A percentile compares a stretch with the other conserved stretches of the same genome.
Evolutionary conservation across 208 protist species (phyloP).

Genomic region (Wallacemonas rigidus): DNA sequence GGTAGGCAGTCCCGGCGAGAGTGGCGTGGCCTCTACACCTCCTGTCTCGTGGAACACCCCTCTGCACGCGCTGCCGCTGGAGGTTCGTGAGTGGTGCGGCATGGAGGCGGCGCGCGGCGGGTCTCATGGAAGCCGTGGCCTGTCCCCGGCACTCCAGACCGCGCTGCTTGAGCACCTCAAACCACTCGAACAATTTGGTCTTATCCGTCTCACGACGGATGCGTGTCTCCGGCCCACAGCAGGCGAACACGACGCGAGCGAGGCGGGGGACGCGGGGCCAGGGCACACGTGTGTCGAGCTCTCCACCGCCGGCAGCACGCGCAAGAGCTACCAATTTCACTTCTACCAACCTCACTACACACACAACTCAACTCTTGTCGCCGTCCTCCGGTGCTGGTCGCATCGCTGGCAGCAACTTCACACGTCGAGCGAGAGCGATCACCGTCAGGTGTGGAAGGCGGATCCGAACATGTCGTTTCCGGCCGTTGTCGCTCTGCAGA

Average conservation of each 20-base stretch:
- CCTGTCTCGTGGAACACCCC: conserved; percentile 46
- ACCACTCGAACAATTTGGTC: background rate
- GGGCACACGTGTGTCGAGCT: background rate
- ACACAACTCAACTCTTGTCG: conserved; percentile 31
- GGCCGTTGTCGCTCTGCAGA: conserved; percentile 46
- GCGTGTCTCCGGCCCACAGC: background rate
- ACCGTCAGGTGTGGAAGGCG: conserved; percentile 23
- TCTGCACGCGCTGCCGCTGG: conserved; percentile 47
- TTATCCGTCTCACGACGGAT: background rate
- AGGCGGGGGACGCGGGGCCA: background rate
- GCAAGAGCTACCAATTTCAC: conserved; percentile 2
- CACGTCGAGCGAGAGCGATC: background rate
- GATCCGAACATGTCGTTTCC: conserved; percentile 41
- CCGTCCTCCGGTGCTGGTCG: conserved; percentile 72
- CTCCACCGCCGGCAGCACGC: background rate
- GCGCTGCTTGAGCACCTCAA: conserved; percentile 19
- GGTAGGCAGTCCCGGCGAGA: background rate
- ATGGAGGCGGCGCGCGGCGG: background rate
- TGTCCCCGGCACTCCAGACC: conserved; percentile 38
- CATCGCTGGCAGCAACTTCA: background rate
- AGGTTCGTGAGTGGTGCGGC: conserved; percentile 49
- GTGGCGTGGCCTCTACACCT: background rate
- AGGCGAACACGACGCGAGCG: background rate
- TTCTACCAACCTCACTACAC: conserved; percentile 22
- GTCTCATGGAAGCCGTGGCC: conserved; percentile 33